These are phyloP conservation scores for Phytophthora melonis DNA, from an alignment of 352 stramenopile species.

Conservation along the genomic window DNA sequence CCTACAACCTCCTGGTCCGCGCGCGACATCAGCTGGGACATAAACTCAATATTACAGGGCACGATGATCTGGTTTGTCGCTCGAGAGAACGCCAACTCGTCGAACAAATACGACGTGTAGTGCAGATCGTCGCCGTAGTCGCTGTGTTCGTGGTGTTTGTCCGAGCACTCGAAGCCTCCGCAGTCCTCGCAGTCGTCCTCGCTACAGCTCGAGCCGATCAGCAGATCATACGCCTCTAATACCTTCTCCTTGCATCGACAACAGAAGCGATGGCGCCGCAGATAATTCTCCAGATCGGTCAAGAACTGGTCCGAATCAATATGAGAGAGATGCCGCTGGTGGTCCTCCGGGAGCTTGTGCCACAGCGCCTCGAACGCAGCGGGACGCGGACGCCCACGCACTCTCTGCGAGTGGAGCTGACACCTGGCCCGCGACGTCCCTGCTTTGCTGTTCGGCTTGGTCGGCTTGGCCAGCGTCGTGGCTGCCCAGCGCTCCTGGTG, in stretches of 20 bases:
- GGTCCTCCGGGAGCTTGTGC: conserved; percentile 79
- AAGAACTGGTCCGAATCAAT: conserved; percentile 91
- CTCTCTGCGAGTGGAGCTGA: conserved; percentile 79
- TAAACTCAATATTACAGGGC: conserved; percentile 87
- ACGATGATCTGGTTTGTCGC: conserved; percentile 86
- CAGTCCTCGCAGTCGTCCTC: conserved; percentile 90
- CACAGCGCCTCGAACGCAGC: conserved; percentile 83
- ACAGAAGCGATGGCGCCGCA: conserved; percentile 88
- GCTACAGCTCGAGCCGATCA: conserved; percentile 86
- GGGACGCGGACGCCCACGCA: conserved; percentile 73
- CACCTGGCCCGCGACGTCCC: conserved; percentile 63
- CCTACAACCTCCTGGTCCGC: conserved; percentile 86
- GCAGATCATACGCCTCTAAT: conserved; percentile 87
- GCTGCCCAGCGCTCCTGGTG: conserved; percentile 80
- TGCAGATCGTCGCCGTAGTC: conserved; percentile 87
- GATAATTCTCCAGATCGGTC: conserved; percentile 84
- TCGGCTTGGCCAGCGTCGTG: conserved; percentile 61
- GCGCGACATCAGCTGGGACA: conserved; percentile 86
- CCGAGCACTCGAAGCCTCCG: conserved; percentile 75
- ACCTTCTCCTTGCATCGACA: conserved; percentile 91
- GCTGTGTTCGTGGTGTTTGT: conserved; percentile 78
- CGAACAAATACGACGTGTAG: conserved; percentile 89
- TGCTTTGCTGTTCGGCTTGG: conserved; percentile 43
- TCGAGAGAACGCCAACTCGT: conserved; percentile 86
- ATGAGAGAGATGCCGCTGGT: conserved; percentile 83